Percentiles rank a stretch among this genome's conserved stretches.
These are phyloP conservation scores for Suillus tomentosus DNA, from an alignment of 768 basidiomycete species.

Conservation along the genomic window DNA sequence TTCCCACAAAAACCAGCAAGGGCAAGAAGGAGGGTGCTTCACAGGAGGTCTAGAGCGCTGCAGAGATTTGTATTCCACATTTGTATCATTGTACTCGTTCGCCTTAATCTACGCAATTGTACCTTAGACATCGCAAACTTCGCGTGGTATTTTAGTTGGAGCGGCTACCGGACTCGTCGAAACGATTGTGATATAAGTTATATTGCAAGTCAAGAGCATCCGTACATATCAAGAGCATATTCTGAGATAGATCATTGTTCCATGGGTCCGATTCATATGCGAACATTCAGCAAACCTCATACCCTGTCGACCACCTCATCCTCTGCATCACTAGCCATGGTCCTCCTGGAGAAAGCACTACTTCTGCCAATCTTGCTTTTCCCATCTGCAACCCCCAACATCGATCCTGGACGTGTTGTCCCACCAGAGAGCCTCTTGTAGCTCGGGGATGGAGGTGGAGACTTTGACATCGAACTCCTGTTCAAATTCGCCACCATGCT, in stretches of 20 bases:
- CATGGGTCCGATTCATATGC: not conserved
- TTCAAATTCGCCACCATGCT: conserved; percentile 61
- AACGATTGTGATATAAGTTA: conserved; percentile 1
- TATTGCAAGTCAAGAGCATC: not conserved
- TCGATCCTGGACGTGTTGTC: conserved; percentile 16
- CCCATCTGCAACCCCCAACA: conserved; percentile 14
- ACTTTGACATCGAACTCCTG: conserved; percentile 42
- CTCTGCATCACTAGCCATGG: conserved; percentile 84
- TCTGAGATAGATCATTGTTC: conserved; percentile 1
- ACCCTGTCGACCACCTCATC: conserved; percentile 58
- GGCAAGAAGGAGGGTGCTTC: conserved; percentile 52
- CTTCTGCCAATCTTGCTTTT: conserved; percentile 36
- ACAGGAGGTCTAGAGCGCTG: conserved; percentile 45
- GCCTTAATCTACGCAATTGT: conserved; percentile 34
- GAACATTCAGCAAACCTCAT: not conserved
- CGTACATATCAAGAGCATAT: conserved; percentile 4
- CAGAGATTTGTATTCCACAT: conserved; percentile 14
- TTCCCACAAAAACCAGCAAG: conserved; percentile 47
- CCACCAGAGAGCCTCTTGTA: conserved; percentile 50
- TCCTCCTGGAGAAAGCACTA: conserved; percentile 65
- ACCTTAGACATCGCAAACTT: conserved; percentile 6
- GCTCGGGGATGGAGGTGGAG: conserved; percentile 41
- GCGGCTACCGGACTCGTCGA: not conserved
- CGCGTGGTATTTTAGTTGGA: not conserved
- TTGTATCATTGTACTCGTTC: conserved; percentile 28